Evolutionary conservation across 2,329 filamentous ascomycete species (phyloP).

Genomic region (Hymenoscyphus salicellus): DNA sequence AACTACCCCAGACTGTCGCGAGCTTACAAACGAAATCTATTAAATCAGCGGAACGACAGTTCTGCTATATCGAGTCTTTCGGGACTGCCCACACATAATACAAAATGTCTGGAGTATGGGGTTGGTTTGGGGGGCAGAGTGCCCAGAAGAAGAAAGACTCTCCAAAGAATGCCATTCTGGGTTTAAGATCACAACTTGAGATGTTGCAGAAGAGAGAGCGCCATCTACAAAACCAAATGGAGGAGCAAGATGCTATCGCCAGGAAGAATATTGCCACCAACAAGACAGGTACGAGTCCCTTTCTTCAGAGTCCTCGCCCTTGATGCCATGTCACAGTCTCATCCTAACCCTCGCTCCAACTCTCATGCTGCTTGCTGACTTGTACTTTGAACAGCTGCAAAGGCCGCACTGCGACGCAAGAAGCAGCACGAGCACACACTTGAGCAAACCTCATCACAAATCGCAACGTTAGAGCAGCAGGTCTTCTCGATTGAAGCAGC

Average conservation of each 20-base stretch:
- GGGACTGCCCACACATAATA: conserved; percentile 16
- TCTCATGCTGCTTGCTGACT: neutral
- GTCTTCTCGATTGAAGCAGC: conserved; percentile 96
- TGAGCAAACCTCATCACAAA: conserved; percentile 86
- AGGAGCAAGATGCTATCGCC: conserved; percentile 84
- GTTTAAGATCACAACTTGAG: conserved; percentile 82
- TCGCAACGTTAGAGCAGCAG: conserved; percentile 88
- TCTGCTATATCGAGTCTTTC: conserved; percentile 15
- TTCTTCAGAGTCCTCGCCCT: neutral
- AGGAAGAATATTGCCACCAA: conserved; percentile 85
- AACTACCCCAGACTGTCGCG: neutral
- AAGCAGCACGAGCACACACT: conserved; percentile 90
- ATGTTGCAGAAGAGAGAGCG: conserved; percentile 97
- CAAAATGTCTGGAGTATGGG: conserved; percentile 68
- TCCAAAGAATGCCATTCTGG: conserved; percentile 94
- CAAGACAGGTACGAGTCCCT: conserved; percentile 71
- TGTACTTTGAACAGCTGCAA: conserved; percentile 63
- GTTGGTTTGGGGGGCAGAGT: conserved; percentile 85
- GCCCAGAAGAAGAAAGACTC: conserved; percentile 87
- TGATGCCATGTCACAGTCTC: neutral
- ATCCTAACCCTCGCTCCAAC: neutral
- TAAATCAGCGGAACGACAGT: conserved; percentile 12
- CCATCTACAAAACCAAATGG: conserved; percentile 87
- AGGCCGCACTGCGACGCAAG: conserved; percentile 86
- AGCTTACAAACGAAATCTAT: neutral